phyloP scores from a whole-genome alignment of 2,329 filamentous ascomycete genomes.

The Scedosporium minutisporum region DNA sequence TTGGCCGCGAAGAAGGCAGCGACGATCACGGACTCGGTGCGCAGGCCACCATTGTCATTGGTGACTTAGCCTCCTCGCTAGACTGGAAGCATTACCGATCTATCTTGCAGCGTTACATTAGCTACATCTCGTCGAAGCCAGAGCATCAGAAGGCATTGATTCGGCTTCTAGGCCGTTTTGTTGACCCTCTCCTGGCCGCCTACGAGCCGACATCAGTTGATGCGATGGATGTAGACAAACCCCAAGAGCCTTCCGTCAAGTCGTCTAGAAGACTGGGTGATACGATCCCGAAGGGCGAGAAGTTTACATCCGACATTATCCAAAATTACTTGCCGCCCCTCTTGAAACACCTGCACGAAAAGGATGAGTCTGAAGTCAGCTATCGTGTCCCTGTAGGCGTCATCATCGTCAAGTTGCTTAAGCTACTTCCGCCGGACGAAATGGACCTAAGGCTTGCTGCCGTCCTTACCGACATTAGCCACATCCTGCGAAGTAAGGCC shows the following conservation, averaged over 20 bases:
- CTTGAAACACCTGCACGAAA: slow-evolving; percentile 79
- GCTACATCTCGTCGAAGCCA: slow-evolving; percentile 70
- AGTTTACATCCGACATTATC: slow-evolving; percentile 62
- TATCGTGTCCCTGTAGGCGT: slow-evolving; percentile 83
- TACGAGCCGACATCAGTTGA: slow-evolving; percentile 19
- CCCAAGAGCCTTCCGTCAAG: slow-evolving; percentile 29
- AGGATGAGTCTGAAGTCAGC: slow-evolving; percentile 90
- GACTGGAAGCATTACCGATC: slow-evolving; percentile 89
- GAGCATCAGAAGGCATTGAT: slow-evolving; percentile 81
- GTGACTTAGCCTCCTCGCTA: slow-evolving; percentile 61
- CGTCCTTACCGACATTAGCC: slow-evolving; percentile 83
- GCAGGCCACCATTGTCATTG: slow-evolving; percentile 75
- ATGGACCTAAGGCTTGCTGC: slow-evolving; percentile 68
- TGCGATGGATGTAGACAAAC: slow-evolving; percentile 27
- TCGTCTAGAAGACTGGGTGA: slow-evolving; percentile 38
- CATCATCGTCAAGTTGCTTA: slow-evolving; percentile 78
- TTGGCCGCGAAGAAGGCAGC: slow-evolving; percentile 60
- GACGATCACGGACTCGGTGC: slow-evolving; percentile 83
- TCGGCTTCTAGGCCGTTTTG: slow-evolving; percentile 68
- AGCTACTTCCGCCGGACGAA: slow-evolving; percentile 63
- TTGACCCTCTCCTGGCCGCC: slow-evolving; percentile 61
- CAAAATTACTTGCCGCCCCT: slow-evolving; percentile 70
- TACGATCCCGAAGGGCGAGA: slow-evolving; percentile 57
- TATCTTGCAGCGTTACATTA: slow-evolving; percentile 72
- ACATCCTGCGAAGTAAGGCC: slow-evolving; percentile 81